Percentiles rank a stretch among this genome's conserved stretches.
phyloP scores from a whole-genome alignment of 2,329 filamentous ascomycete genomes.

The Domatiomyces catenatus region DNA sequence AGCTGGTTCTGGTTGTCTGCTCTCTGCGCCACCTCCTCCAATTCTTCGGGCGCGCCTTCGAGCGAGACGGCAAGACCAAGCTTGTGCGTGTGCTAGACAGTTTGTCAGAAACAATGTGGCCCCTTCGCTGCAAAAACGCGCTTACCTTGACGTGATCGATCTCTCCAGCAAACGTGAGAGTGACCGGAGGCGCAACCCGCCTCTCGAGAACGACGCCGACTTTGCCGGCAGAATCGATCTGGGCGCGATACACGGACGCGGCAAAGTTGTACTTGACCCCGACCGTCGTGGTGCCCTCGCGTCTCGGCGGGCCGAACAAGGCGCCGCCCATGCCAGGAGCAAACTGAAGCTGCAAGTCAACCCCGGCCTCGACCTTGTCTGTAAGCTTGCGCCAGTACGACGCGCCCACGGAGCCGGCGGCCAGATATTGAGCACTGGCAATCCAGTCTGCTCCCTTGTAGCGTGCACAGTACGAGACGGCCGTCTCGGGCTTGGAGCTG shows the following conservation, averaged over 20 bases:
- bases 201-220: conserved; percentile 88
- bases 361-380: conserved; percentile 90
- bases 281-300: conserved; percentile 79
- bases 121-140: conserved; percentile 12
- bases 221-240: conserved; percentile 90
- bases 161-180: conserved; percentile 88
- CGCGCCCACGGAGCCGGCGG: conserved; percentile 72
- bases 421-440: conserved; percentile 75
- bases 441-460: conserved; percentile 92
- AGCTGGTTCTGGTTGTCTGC: conserved; percentile 20
- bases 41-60: conserved; percentile 67
- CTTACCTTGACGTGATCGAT: conserved; percentile 90
- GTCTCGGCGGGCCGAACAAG: conserved; percentile 62
- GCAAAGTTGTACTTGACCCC: conserved; percentile 98
- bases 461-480: conserved; percentile 73
- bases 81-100: conserved; percentile 71
- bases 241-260: conserved; percentile 85
- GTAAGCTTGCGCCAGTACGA: conserved; percentile 90
- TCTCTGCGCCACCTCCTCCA: conserved; percentile 48
- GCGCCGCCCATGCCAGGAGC: conserved; percentile 45
- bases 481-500: conserved; percentile 76
- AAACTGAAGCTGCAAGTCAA: conserved; percentile 82
- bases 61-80: conserved; percentile 87
- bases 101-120: neutral
- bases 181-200: conserved; percentile 80